Conservation (phyloP, 768 basidiomycete species). For the Phylloporus sp. region DNA sequence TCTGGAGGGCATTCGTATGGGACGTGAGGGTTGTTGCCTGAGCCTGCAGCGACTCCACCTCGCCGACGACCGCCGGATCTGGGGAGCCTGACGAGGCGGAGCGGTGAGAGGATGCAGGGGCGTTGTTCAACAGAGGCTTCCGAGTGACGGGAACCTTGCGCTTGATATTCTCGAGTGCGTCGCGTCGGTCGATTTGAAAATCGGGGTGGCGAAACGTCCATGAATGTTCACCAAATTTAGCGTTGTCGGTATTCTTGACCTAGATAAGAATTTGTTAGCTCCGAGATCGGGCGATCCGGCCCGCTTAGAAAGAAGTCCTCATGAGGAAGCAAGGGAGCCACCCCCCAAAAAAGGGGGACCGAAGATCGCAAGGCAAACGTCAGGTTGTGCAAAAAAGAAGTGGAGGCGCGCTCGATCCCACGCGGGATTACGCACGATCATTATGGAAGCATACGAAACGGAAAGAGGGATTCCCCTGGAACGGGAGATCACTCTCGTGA, state of each 20-base stretch:
- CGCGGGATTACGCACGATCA: conserved; percentile 9
- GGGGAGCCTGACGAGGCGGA: conserved; percentile 26
- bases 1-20: conserved; percentile 28
- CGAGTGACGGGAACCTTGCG: conserved; percentile 46
- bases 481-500: neutral
- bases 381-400: conserved; percentile 11
- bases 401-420: conserved; percentile 11
- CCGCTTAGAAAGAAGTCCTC: neutral
- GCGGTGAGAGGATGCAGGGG: conserved; percentile 26
- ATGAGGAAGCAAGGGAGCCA: neutral
- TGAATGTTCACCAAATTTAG: conserved; percentile 58
- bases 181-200: conserved; percentile 47
- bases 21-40: conserved; percentile 29
- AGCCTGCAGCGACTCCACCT: conserved; percentile 26
- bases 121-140: conserved; percentile 25
- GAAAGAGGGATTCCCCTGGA: neutral
- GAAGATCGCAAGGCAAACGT: conserved; percentile 8
- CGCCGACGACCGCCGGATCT: conserved; percentile 18
- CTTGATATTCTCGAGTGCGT: conserved; percentile 62
- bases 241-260: conserved; percentile 84
- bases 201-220: conserved; percentile 54
- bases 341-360: conserved; percentile 8
- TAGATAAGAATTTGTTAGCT: conserved; percentile 12
- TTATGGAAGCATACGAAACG: conserved; percentile 11
- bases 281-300: neutral